These are phyloP conservation scores for Zea luxurians DNA, from an alignment of 176 grass and related monocot species.

Conservation along the genomic window DNA sequence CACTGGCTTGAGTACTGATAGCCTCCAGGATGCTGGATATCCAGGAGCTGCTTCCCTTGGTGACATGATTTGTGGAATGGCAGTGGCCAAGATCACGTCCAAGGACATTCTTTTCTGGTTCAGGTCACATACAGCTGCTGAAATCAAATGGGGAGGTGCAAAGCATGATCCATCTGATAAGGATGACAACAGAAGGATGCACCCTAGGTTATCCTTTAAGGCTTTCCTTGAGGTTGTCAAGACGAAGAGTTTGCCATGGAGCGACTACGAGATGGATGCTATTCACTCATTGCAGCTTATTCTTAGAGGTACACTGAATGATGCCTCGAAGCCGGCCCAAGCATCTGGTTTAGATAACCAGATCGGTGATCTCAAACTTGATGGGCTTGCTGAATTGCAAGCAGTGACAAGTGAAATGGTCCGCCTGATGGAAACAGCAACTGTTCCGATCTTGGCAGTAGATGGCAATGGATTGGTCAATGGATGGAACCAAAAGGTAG, in stretches of 20 bases:
- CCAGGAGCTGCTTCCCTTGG: conserved; percentile 68
- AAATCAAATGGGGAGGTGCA: conserved; percentile 89
- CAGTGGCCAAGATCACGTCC: conserved; percentile 69
- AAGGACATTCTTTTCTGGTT: conserved; percentile 92
- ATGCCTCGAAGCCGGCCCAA: not conserved
- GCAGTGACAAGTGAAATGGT: conserved; percentile 95
- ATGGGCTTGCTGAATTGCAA: conserved; percentile 73
- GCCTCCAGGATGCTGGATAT: conserved; percentile 86
- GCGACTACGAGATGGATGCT: conserved; percentile 93
- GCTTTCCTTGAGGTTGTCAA: conserved; percentile 92
- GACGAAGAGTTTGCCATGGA: conserved; percentile 79
- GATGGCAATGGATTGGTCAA: conserved; percentile 78
- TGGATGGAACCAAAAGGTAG: conserved; percentile 87
- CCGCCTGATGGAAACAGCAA: conserved; percentile 75
- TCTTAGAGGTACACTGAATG: conserved; percentile 62
- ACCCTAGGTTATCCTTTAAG: conserved; percentile 83
- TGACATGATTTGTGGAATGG: conserved; percentile 81
- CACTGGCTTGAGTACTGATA: conserved; percentile 89
- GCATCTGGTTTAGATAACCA: conserved; percentile 51
- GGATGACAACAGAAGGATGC: conserved; percentile 85
- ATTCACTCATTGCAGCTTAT: conserved; percentile 89
- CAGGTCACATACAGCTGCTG: conserved; percentile 72
- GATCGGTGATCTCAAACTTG: conserved; percentile 66
- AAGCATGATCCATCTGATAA: conserved; percentile 69
- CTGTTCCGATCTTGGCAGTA: conserved; percentile 76